These are phyloP conservation scores for Cyberlindnera maritima DNA, from an alignment of 805 yeast genomes.

Conservation along the genomic window DNA sequence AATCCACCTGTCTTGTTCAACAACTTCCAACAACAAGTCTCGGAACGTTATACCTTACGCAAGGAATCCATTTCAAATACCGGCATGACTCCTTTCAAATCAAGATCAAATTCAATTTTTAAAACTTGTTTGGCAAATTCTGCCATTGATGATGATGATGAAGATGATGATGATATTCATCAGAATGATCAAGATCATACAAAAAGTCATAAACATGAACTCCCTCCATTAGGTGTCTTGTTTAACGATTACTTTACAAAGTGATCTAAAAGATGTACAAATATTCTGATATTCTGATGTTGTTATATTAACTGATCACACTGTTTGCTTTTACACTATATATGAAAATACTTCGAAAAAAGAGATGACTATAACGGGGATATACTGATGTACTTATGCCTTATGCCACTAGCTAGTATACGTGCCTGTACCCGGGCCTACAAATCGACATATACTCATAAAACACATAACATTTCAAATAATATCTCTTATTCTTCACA, in stretches of 20 bases:
- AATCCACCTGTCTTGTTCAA: slow-evolving; percentile 13
- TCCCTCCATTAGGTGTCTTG: slow-evolving; percentile 20
- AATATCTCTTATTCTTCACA: no score
- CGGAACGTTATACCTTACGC: slow-evolving; percentile 13
- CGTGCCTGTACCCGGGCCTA: no score
- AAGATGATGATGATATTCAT: slow-evolving; percentile 13
- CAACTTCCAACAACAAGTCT: slow-evolving; percentile 12
- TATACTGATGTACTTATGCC: no score
- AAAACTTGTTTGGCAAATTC: slow-evolving; percentile 7
- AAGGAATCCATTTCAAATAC: slow-evolving; percentile 3
- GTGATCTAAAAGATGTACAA: no score
- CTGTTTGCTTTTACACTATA: no score
- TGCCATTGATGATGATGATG: slow-evolving; percentile 17
- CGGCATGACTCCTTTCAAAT: background rate
- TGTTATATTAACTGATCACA: background rate
- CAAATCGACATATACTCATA: no score
- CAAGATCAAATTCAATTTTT: slow-evolving; percentile 15
- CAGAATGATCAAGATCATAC: no score
- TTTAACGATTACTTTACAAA: slow-evolving; percentile 21
- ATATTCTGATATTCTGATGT: no score
- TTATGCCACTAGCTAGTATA: no score
- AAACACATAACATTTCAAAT: no score
- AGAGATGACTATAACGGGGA: no score
- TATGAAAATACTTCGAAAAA: no score
- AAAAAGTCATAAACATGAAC: slow-evolving; percentile 4